Evolutionary conservation across 1,284 basidiomycete species (phyloP).

Genomic region (Puccinia horiana): DNA sequence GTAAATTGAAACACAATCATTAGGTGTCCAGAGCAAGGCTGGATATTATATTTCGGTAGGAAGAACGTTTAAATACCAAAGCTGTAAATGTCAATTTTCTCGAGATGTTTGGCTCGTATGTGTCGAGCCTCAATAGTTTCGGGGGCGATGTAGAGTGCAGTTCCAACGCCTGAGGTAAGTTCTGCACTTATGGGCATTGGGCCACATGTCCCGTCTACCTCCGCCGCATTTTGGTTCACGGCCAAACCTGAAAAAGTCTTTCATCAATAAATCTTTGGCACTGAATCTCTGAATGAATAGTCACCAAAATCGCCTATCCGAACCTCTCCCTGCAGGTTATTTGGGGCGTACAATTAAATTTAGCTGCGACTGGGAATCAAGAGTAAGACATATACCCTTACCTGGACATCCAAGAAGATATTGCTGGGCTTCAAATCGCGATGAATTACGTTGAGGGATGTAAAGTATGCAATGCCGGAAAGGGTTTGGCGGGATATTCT

Average conservation of each 20-base stretch:
- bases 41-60: neutral
- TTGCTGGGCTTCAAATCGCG: constrained; percentile 89
- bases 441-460: constrained; percentile 83
- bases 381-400: neutral
- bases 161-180: constrained; percentile 84
- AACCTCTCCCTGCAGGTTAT: constrained; percentile 77
- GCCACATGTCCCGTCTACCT: constrained; percentile 68
- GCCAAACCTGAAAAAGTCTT: constrained; percentile 55
- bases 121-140: constrained; percentile 64
- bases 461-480: constrained; percentile 90
- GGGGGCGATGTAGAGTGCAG: constrained; percentile 87
- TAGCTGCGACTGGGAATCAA: constrained; percentile 55
- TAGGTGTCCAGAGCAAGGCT: neutral
- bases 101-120: constrained; percentile 67
- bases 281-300: constrained; percentile 9
- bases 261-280: neutral
- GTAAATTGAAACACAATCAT: neutral
- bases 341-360: neutral
- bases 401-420: constrained; percentile 67
- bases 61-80: constrained; percentile 66
- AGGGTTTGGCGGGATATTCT: constrained; percentile 84
- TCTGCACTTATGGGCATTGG: constrained; percentile 65
- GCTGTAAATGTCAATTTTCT: constrained; percentile 92
- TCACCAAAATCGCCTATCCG: constrained; percentile 91
- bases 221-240: constrained; percentile 75